phyloP scores from a whole-genome alignment of 23 red algal species.

The Cyanidiococcus yangmingshanensis region DNA sequence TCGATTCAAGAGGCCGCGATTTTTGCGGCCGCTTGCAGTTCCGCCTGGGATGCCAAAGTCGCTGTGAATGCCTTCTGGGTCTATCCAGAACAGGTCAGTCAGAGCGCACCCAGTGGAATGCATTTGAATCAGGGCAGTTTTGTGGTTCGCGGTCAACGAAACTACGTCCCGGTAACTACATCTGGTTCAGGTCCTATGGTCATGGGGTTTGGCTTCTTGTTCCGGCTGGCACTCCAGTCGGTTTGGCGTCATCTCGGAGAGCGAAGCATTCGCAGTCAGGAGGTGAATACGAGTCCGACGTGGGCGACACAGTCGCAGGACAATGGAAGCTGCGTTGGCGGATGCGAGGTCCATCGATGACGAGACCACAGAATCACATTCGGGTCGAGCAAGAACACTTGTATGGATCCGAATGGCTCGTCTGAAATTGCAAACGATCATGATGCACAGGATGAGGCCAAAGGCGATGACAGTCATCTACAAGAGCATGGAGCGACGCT shows the following conservation, averaged over 20 bases:
- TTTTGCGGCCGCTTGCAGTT: constrained; percentile 71
- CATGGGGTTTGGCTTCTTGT: constrained; percentile 83
- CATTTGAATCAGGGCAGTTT: constrained; percentile 71
- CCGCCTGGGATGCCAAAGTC: constrained; percentile 74
- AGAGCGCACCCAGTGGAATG: constrained; percentile 48
- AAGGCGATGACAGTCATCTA: no score
- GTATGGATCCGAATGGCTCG: no score
- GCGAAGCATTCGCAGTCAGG: constrained; percentile 41
- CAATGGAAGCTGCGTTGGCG: no score
- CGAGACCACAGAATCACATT: no score
- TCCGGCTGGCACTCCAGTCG: constrained; percentile 57
- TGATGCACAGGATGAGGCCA: no score
- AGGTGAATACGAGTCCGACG: no score
- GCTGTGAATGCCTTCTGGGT: constrained; percentile 94
- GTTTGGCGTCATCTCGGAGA: constrained; percentile 56
- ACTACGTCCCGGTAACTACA: constrained; percentile 55
- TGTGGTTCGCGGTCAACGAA: constrained; percentile 74
- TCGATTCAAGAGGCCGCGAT: constrained; percentile 73
- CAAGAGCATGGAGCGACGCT: no score
- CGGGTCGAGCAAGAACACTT: no score
- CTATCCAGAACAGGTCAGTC: constrained; percentile 60
- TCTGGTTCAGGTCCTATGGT: constrained; percentile 29
- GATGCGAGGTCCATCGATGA: no score
- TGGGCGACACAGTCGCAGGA: no score
- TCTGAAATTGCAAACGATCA: no score